Percentiles rank a stretch among this genome's conserved stretches.
Evolutionary conservation across 1,284 basidiomycete genomes (phyloP).

Genomic region (Chalciporus sp.): DNA sequence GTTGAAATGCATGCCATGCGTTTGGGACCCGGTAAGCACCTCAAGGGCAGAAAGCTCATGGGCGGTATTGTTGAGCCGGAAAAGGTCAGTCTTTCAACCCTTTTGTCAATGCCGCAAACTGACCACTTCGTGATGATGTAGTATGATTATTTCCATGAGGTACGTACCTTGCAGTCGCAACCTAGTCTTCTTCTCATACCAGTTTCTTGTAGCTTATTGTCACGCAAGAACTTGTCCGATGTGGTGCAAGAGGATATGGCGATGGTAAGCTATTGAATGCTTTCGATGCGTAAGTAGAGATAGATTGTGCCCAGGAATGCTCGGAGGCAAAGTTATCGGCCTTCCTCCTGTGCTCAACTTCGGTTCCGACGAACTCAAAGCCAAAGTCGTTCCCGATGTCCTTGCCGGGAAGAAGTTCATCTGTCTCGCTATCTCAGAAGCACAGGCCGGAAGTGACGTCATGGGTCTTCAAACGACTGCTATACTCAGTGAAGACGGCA

Average conservation of each 20-base stretch:
- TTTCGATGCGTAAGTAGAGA: background rate
- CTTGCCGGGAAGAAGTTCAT: conserved; percentile 80
- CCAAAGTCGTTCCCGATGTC: conserved; percentile 80
- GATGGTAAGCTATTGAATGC: conserved; percentile 40
- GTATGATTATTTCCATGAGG: conserved; percentile 86
- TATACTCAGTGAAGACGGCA: conserved; percentile 81
- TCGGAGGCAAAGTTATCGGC: conserved; percentile 77
- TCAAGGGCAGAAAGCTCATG: conserved; percentile 82
- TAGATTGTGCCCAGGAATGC: conserved; percentile 47
- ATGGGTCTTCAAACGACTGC: conserved; percentile 83
- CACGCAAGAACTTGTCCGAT: conserved; percentile 82
- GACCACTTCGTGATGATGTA: background rate
- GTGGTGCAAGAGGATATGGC: conserved; percentile 75
- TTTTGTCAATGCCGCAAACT: background rate
- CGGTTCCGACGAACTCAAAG: conserved; percentile 75
- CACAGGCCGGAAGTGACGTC: conserved; percentile 92
- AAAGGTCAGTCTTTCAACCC: conserved; percentile 52
- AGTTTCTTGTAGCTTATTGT: conserved; percentile 64
- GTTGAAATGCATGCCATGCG: conserved; percentile 87
- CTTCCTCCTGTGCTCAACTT: conserved; percentile 86
- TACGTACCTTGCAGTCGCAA: conserved; percentile 26
- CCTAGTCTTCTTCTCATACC: conserved; percentile 1
- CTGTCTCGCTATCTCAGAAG: conserved; percentile 84
- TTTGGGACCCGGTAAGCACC: conserved; percentile 83
- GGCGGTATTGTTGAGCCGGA: conserved; percentile 85